phyloP scores from a whole-genome alignment of 2,329 filamentous ascomycete species.

The Leptographium lundbergii region DNA sequence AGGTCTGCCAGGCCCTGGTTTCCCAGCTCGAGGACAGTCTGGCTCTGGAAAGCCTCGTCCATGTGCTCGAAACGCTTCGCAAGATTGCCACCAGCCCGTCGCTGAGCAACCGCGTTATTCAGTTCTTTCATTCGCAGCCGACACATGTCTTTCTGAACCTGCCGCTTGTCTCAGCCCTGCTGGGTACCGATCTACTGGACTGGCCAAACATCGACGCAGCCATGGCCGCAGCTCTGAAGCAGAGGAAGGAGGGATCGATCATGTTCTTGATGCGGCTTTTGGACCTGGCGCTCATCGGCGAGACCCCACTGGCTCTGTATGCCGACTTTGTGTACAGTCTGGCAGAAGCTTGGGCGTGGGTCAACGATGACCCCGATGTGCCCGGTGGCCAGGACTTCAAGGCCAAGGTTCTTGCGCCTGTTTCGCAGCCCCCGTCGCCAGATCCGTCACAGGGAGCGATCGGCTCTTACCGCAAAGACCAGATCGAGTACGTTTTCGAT shows the following conservation, averaged over 20 bases:
- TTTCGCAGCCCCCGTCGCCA: slow-evolving; percentile 27
- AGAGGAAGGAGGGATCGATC: slow-evolving; percentile 58
- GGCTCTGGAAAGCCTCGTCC: slow-evolving; percentile 47
- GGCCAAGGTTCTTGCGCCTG: slow-evolving; percentile 37
- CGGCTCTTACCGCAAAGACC: slow-evolving; percentile 53
- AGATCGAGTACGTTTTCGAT: slow-evolving; percentile 89
- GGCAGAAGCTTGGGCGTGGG: slow-evolving; percentile 70
- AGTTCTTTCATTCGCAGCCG: slow-evolving; percentile 44
- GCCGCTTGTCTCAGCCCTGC: slow-evolving; percentile 42
- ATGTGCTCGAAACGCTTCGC: slow-evolving; percentile 46
- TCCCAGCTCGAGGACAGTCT: slow-evolving; percentile 38
- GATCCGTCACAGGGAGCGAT: slow-evolving; percentile 36
- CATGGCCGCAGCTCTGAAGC: slow-evolving; percentile 58
- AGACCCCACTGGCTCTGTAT: slow-evolving; percentile 64
- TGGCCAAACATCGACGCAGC: slow-evolving; percentile 56
- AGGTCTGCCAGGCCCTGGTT: slow-evolving; percentile 46
- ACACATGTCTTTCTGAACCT: slow-evolving; percentile 43
- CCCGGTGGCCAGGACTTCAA: slow-evolving; percentile 58
- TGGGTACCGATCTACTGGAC: slow-evolving; percentile 48
- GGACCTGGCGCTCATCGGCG: slow-evolving; percentile 65
- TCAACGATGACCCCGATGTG: slow-evolving; percentile 57
- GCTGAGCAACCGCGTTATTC: slow-evolving; percentile 41
- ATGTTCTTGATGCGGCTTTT: slow-evolving; percentile 71
- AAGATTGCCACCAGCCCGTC: slow-evolving; percentile 44
- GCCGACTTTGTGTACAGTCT: slow-evolving; percentile 78